phyloP scores from a whole-genome alignment of 495 filamentous ascomycete species.

The Aspergillus mulundensis region DNA sequence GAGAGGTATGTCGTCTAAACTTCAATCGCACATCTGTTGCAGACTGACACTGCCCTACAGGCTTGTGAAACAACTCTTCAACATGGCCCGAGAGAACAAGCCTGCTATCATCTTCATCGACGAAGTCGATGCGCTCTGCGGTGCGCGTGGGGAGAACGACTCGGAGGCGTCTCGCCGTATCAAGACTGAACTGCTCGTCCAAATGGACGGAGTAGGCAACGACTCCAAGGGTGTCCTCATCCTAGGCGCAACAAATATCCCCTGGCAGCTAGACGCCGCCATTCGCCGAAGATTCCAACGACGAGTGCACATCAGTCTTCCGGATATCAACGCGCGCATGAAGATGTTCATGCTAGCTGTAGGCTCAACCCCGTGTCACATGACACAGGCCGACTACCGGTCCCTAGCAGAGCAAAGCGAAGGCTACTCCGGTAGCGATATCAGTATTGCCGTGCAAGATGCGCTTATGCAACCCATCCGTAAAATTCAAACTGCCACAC shows the following conservation, averaged over 20 bases:
- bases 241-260: conserved; percentile 96
- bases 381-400: conserved; percentile 72
- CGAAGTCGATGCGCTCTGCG: conserved; percentile 96
- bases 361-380: conserved; percentile 82
- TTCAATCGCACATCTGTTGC: no score
- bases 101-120: conserved; percentile 99
- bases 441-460: conserved; percentile 93
- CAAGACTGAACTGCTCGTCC: conserved; percentile 96
- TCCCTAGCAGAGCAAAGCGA: conserved; percentile 77
- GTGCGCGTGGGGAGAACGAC: conserved; percentile 94
- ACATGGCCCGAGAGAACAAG: conserved; percentile 96
- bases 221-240: conserved; percentile 93
- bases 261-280: conserved; percentile 98
- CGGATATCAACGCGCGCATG: conserved; percentile 81
- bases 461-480: conserved; percentile 96
- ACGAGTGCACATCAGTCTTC: conserved; percentile 89
- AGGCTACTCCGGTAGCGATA: conserved; percentile 94
- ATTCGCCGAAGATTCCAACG: conserved; percentile 96
- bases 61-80: conserved; percentile 94
- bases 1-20: conserved; percentile 62
- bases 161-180: conserved; percentile 95
- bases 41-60: conserved; percentile 39
- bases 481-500: conserved; percentile 96
- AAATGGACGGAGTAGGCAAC: conserved; percentile 98
- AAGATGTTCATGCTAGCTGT: conserved; percentile 97